These are phyloP conservation scores for Cubamyces sp. DNA, from an alignment of 768 basidiomycete genomes.

Conservation along the genomic window DNA sequence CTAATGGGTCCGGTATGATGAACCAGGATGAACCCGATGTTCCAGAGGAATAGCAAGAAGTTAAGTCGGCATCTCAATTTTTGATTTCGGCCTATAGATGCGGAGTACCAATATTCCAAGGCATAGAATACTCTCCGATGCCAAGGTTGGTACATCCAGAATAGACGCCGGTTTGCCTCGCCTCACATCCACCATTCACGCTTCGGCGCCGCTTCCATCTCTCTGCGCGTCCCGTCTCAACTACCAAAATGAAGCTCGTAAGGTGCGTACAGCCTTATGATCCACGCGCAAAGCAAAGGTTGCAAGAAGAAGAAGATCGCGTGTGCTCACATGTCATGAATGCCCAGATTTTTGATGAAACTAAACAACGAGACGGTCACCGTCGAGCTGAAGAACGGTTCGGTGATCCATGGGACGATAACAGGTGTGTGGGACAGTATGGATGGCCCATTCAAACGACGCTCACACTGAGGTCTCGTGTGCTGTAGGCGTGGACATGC, in stretches of 20 bases:
- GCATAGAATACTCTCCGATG: neutral
- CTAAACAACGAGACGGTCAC: conserved; percentile 99
- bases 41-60: too few relatives aligned
- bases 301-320: neutral
- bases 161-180: conserved; percentile 2
- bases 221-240: neutral
- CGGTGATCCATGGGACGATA: conserved; percentile 93
- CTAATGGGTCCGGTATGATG: too few relatives aligned
- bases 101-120: too few relatives aligned
- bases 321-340: neutral
- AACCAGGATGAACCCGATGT: too few relatives aligned
- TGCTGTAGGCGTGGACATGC: conserved; percentile 90
- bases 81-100: too few relatives aligned
- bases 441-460: neutral
- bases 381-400: conserved; percentile 97
- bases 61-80: too few relatives aligned
- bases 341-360: conserved; percentile 94
- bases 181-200: conserved; percentile 1
- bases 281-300: neutral
- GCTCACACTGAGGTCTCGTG: conserved; percentile 10
- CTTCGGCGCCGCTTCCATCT: neutral
- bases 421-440: conserved; percentile 65
- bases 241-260: conserved; percentile 77
- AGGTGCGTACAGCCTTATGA: conserved; percentile 48
- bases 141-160: neutral